Conservation (phyloP, 2,329 filamentous ascomycete species). For the Botrytis cinerea region DNA sequence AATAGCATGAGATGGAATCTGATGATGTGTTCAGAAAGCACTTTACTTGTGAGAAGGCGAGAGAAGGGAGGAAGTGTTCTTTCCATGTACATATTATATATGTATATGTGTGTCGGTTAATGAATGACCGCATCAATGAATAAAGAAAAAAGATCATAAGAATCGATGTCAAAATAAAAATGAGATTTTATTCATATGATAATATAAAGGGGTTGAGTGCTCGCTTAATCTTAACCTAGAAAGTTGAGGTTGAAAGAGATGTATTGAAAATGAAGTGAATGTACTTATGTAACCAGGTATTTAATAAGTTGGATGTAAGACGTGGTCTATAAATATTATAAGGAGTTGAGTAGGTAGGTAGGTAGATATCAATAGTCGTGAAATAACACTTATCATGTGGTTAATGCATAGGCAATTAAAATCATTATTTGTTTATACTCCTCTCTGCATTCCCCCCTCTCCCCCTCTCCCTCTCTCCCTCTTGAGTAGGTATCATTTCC, state of each 20-base stretch:
- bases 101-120: conserved; percentile 9
- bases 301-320: too few species aligned
- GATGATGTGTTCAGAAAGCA: neutral
- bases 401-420: too few species aligned
- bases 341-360: too few species aligned
- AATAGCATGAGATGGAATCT: neutral
- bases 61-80: neutral
- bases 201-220: neutral
- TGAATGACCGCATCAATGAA: conserved; percentile 9
- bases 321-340: too few species aligned
- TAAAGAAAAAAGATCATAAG: neutral
- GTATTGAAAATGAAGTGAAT: neutral
- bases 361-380: too few species aligned
- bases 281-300: neutral
- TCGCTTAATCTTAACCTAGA: neutral
- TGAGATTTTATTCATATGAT: neutral
- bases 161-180: neutral
- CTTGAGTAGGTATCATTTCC: too few species aligned
- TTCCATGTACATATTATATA: conserved; percentile 9
- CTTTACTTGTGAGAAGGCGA: neutral
- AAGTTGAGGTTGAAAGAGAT: neutral
- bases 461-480: too few species aligned
- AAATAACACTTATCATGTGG: too few species aligned
- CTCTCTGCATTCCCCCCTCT: too few species aligned
- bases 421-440: too few species aligned